These are phyloP conservation scores for Pseudisothecium myosuroides DNA, from an alignment of 225 moss, liverwort and hornwort species.

Conservation along the genomic window DNA sequence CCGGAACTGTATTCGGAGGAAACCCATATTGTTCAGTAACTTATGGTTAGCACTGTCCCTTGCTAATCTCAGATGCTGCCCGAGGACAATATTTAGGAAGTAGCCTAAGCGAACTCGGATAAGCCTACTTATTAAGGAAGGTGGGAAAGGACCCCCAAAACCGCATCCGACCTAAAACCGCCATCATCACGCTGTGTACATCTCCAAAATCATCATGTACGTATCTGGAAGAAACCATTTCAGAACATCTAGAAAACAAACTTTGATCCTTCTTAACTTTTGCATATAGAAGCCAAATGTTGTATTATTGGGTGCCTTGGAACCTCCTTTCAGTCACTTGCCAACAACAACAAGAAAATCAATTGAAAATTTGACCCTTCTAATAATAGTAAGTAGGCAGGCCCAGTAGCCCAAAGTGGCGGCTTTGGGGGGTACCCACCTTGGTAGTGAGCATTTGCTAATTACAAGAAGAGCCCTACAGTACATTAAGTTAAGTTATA, in stretches of 20 bases:
- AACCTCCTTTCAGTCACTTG: background rate
- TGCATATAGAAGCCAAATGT: background rate
- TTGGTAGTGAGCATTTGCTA: background rate
- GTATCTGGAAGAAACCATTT: rapidly evolving
- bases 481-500: too few relatives aligned
- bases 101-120: background rate
- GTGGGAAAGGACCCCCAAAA: background rate
- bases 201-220: background rate
- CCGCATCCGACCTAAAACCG: background rate
- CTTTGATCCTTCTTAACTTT: background rate
- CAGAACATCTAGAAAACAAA: background rate
- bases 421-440: background rate
- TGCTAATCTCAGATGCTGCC: background rate
- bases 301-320: background rate
- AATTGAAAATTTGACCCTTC: background rate
- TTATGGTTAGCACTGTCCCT: background rate
- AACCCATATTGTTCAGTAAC: background rate
- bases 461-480: background rate
- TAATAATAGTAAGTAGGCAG: too few relatives aligned
- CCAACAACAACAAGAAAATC: background rate
- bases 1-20: background rate
- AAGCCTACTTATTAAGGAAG: background rate
- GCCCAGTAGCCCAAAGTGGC: background rate
- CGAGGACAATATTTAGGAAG: background rate
- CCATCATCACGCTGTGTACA: background rate